Evolutionary conservation across 805 yeast species (phyloP).

Genomic region (Debaryomyces prosopidis): DNA sequence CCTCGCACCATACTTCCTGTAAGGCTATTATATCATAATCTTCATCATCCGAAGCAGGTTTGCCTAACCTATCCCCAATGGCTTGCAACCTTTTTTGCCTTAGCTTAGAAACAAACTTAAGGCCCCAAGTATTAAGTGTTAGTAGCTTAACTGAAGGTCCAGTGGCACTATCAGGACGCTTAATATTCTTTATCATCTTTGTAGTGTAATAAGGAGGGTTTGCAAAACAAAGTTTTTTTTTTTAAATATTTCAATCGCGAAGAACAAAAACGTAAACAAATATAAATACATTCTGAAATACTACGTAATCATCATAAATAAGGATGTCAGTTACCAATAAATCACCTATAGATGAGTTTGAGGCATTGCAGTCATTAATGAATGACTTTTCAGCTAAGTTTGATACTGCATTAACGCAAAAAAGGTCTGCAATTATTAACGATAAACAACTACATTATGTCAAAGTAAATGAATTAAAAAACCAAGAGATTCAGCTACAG

Average conservation of each 20-base stretch:
- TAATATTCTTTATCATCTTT: background rate
- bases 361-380: constrained; percentile 36
- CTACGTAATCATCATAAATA: background rate
- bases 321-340: constrained; percentile 5
- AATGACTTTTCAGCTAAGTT: constrained; percentile 37
- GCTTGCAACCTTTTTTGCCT: constrained; percentile 67
- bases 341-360: constrained; percentile 30
- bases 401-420: constrained; percentile 31
- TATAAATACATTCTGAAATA: background rate
- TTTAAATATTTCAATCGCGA: constrained; percentile 6
- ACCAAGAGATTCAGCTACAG: constrained; percentile 29
- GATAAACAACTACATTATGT: constrained; percentile 34
- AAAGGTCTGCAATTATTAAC: constrained; percentile 31
- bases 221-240: constrained; percentile 1
- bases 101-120: constrained; percentile 76
- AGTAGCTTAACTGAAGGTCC: constrained; percentile 44
- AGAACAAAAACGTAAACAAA: constrained; percentile 1
- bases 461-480: constrained; percentile 28
- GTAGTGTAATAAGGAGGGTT: no score
- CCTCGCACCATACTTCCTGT: constrained; percentile 92
- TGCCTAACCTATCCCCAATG: constrained; percentile 66
- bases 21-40: constrained; percentile 83
- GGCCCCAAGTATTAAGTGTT: constrained; percentile 87
- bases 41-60: constrained; percentile 21
- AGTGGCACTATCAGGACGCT: background rate